Evolutionary conservation across 2,329 filamentous ascomycete genomes (phyloP).

Genomic region (Aureobasidium sp.): DNA sequence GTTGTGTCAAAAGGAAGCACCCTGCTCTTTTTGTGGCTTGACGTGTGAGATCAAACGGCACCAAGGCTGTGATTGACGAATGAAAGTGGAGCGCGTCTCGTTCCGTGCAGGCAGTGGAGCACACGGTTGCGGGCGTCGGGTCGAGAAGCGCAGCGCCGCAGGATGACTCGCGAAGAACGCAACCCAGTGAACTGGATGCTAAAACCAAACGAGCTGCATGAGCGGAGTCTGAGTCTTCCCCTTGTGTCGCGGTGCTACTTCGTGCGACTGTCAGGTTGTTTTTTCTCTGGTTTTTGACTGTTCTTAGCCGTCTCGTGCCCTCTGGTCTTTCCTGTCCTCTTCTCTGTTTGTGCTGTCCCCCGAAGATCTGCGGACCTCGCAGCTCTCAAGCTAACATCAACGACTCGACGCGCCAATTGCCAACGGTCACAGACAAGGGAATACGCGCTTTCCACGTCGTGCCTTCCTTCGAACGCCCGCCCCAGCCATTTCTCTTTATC

Average conservation of each 20-base stretch:
- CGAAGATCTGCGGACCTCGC: background rate
- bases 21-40: constrained; percentile 4
- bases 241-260: background rate
- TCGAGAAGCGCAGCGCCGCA: background rate
- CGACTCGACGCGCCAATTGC: constrained; percentile 7
- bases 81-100: background rate
- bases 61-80: background rate
- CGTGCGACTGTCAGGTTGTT: background rate
- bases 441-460: background rate
- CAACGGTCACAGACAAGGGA: background rate
- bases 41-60: background rate
- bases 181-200: background rate
- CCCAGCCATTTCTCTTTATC: background rate
- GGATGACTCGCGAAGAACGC: background rate
- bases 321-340: background rate
- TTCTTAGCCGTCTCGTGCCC: background rate
- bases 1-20: constrained; percentile 1
- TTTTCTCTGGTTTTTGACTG: background rate
- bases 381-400: background rate
- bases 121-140: background rate
- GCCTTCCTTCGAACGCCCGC: background rate
- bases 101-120: background rate
- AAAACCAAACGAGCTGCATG: constrained; percentile 5
- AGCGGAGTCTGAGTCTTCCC: background rate
- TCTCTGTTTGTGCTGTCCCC: background rate